Percentiles rank a stretch among this genome's conserved stretches.
These are phyloP conservation scores for Patellifolia procumbens DNA, from an alignment of 179 eudicot genomes.

Conservation along the genomic window DNA sequence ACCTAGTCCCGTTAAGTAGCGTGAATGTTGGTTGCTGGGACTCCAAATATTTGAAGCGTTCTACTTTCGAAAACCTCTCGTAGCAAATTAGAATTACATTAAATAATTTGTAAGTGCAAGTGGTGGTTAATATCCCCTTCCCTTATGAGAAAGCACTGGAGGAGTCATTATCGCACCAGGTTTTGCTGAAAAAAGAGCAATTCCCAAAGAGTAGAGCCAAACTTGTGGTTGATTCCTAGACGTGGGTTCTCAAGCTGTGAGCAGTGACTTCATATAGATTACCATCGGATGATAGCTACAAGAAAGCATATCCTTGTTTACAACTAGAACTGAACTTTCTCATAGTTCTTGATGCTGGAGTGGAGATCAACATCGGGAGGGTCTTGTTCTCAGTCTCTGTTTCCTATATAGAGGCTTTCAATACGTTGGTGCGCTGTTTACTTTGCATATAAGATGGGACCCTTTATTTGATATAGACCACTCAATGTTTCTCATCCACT, in stretches of 20 bases:
- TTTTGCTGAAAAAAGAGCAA: not conserved
- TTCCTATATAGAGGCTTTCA: not conserved
- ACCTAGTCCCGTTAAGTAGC: not conserved
- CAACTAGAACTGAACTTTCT: not conserved
- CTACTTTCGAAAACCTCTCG: not conserved
- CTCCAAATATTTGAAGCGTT: not conserved
- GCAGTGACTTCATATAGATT: too few relatives aligned
- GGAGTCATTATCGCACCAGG: not conserved
- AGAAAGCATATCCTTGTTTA: not conserved
- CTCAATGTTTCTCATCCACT: too few relatives aligned
- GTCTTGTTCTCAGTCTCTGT: not conserved
- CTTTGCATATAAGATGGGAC: too few relatives aligned
- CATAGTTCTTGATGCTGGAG: not conserved
- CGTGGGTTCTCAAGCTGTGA: too few relatives aligned
- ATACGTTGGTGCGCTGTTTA: not conserved
- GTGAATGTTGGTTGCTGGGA: not conserved
- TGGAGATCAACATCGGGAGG: not conserved
- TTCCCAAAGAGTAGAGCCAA: not conserved
- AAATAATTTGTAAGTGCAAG: not conserved
- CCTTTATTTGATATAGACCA: too few relatives aligned
- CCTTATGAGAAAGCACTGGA: not conserved
- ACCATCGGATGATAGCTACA: not conserved
- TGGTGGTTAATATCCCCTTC: not conserved
- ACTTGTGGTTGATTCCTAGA: not conserved
- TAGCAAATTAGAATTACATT: not conserved